Base-by-base conservation (phyloP, 306 rosid genomes). In the Medicago lupulina region DNA sequence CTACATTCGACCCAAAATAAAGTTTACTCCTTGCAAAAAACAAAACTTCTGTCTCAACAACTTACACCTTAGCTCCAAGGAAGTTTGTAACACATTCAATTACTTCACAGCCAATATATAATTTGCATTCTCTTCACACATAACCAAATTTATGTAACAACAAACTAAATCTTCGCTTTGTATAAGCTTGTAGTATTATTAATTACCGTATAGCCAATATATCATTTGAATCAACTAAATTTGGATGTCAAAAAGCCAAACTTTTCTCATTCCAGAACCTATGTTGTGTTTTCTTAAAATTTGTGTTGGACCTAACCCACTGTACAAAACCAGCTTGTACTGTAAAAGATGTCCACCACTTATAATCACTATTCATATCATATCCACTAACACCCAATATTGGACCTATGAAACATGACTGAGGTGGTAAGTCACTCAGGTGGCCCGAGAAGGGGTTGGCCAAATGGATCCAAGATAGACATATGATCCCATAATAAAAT, bases 21-120 rank as follows among this genome's bases (percentile, higher is more conserved):
- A 61, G 25, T 65, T 44, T 10, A 46, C 75, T 66, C 46, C 64
- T 4, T 36, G 49, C 55, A 64, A 9, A 73, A 74, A 36, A 5
- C 38, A 65, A 58, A 74, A 59, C n/a, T 49, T 68, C 38, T 59
- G 59, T 47, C 39, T 15, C 41, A 68, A 59, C 66, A 74, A 67
- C 38, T 49, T 39, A 39, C 25, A 57, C 57, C 39, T 47, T 66
- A 44, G 51, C 18, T 49, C 59, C 51, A n/a, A 3, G 21, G 11
- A 68, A 47, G 51, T 14, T 59, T 25, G 51, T 3, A 25, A 21
- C 31, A 19, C 62, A 49, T 49, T 55, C 31, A 80, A 38, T 25
- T 47, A 34, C 65, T 53, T 63, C 41, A 43, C 60, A 15, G n/a
- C 28, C 39, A 59, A 61, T 61, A 61, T 64, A 64, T 17, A 9